Evolutionary conservation across 768 basidiomycete genomes (phyloP), one percentile per base, ranked within the genome.

Genomic region (Ramaria sp.): DNA sequence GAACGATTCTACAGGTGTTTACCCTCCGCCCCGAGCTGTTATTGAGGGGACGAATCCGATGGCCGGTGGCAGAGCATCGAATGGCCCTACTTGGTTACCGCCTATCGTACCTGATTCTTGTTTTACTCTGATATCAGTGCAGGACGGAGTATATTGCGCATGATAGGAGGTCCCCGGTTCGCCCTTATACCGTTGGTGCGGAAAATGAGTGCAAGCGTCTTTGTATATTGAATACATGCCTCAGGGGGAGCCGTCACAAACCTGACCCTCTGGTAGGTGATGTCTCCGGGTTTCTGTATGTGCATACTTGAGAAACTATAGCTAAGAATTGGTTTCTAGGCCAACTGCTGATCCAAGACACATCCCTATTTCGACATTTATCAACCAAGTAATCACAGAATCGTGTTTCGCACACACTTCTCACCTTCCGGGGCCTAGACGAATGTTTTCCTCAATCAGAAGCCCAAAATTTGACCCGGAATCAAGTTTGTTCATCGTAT

Each of bases 1-100:
- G 55, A 47, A 57, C 30, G 55, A 57, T 24, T 57, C 55, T 19
- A 57, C 55, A 19, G 47, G 47, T 30, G 33, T 57, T 41, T 56
- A n/a, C 22, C 53, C 53, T 22, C 45, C 54, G n/a, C n/a, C n/a
- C n/a, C n/a, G n/a, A n/a, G n/a, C n/a, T n/a, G n/a, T 13, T 6
- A 48, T 57, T 7, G 20, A 9, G 2, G 55, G 55, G n/a, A 49
- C 46, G 3, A 50, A 57, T 24, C 46, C 22, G 4, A 57, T 45
- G 53, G 53, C 46, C 48, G 55, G 55, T 37, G 30, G 45, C n/a
- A 49, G 55, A 39, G 46, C 55, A 34, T 34, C 47, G 13, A 57
- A 57, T 30, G 55, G n/a, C n/a, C 34, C 55, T 20, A 49, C 46
- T 11, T 57, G 46, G 47, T 57, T 9, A 37, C 2, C 9, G 13